Base-by-base conservation (phyloP, 495 filamentous ascomycete genomes). In the Podospora pseudoanserina region DNA sequence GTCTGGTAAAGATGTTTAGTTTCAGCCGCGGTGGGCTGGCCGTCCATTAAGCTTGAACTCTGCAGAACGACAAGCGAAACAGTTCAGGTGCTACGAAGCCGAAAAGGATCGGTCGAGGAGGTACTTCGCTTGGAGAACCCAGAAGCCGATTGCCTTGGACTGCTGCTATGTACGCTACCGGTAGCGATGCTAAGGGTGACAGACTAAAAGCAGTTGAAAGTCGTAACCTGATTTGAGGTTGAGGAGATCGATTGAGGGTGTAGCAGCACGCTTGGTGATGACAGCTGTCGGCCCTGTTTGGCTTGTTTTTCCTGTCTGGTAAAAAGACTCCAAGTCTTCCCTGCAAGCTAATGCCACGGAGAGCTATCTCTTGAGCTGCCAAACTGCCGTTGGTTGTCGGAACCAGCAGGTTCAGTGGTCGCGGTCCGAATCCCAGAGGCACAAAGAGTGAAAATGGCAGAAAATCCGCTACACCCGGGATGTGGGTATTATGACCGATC, bases 1-100 rank as follows among this genome's bases (percentile, higher is more conserved):
- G 76, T 70, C 73, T 78, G 77, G 72, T 82, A 85, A 70, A 76
- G 78, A 81, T 84, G 81, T 75, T 82, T 81, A 62, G 82, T 74
- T 75, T 84, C 81, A 77, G 80, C 81, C 80, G 82, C 76, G 67
- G 79, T 77, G 70, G 82, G 76, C 78, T 78, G 80, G 74, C 78
- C 73, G 75, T 84, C 82, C 82, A 85, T 84, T 77, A 84, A 82
- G 78, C 61, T 72, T 78, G 77, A 71, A 70, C 73, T 76, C 61
- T 55, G 64, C 68, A 63, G 60, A 60, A 66, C 70, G 68, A 60
- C 69, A 64, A 66, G 65, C 68, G 49, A 44, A 26, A 58, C 23
- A 18, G 55, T 58, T 19, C 55, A 58, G 55, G 55, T 58, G 55
- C 5, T 58, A 19, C 18, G 23, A 20, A 58, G n/a, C 55, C 23